Evolutionary conservation across 495 filamentous ascomycete species (phyloP), one percentile per base, ranked within the genome.

Genomic region (Tuber aestivum): DNA sequence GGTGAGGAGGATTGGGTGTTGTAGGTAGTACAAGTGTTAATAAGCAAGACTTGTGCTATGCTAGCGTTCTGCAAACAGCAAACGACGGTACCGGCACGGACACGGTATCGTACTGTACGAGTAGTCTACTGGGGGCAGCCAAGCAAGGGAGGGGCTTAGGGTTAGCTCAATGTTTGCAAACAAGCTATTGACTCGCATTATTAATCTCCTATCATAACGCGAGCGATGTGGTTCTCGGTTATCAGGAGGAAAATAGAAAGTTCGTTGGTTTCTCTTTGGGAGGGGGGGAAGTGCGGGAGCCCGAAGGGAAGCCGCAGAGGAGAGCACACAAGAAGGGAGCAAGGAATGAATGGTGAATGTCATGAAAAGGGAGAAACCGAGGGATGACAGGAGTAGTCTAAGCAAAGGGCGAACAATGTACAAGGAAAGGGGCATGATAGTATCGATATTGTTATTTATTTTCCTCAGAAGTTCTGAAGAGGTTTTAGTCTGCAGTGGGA

Each of bases 1-100:
- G n/a, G 10, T 42, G 45, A 77, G 37, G 41, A n/a, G 75, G 23
- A 38, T 23, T 12, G 23, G 75, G 75, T 32, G 41, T 70, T 27
- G 8, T 41, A 65, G 38, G 44, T 41, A 9, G 38, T 48, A 38
- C 70, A 68, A 37, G 38, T 3, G 41, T 71, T 40, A 44, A 42
- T 44, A 44, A 45, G 45, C 69, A 72, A 41, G 41, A 65, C 56
- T 65, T 5, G 56, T 18, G 16, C 56, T 16, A 8, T 50, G 42
- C 3, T 45, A 32, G 27, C 4, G 10, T 61, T 61, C 27, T 27
- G 50, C 27, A 61, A 32, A 27, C 50, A n/a, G 38, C 38, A n/a
- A n/a, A n/a, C n/a, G n/a, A 40, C 38, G 38, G 38, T 40, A 40
- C 38, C 38, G 38, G 38, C n/a, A n/a, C n/a, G n/a, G n/a, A n/a